Base-by-base conservation (phyloP, 306 rosid species). In the Comarum palustre region DNA sequence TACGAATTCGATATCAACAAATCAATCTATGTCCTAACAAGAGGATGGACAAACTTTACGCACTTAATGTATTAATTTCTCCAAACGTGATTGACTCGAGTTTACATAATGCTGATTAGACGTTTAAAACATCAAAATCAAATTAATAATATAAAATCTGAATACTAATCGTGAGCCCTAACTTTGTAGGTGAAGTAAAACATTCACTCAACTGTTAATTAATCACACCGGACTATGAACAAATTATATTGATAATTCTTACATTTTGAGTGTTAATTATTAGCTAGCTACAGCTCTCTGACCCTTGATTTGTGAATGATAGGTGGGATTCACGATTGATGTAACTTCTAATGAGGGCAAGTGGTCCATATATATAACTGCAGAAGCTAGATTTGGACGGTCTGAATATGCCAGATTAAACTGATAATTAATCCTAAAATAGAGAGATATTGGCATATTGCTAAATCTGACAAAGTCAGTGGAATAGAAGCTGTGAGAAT, bases 401-500 rank as follows among this genome's bases (percentile, higher is more conserved):
- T 69, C 17, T 51, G 25, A 62, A 51, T 17, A 45, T 43, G 25
- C 75, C 52, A 24, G 39, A 45, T 39, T 54, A 39, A 57, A 10
- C 24, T 20, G 17, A 71, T 72, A 60, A 52, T 31, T 3, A 1
- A 1, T 66, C 25, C 38, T 10, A 24, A 32, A 79, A 39, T 68
- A 48, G 41, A 31, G 34, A 31, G 4, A 2, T 31, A 31, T n/a
- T n/a, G 51, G 24, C 17, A 24, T 47, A 71, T 75, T 52, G 55
- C 66, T 78, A 48, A 71, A 63, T 74, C 96, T 88, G 97, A 80
- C 90, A 87, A 79, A 80, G 75, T 75, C 95, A 89, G 96, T 90
- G 89, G 99, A 95, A 91, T 95, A 95, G 99, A 95, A 95, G 84
- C 93, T 90, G 79, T 90, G 96, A 96, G 96, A 95, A 95, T 90